Evolutionary conservation across 139 green algal species (phyloP).

Genomic region (Chlamydomonas asymmetrica): DNA sequence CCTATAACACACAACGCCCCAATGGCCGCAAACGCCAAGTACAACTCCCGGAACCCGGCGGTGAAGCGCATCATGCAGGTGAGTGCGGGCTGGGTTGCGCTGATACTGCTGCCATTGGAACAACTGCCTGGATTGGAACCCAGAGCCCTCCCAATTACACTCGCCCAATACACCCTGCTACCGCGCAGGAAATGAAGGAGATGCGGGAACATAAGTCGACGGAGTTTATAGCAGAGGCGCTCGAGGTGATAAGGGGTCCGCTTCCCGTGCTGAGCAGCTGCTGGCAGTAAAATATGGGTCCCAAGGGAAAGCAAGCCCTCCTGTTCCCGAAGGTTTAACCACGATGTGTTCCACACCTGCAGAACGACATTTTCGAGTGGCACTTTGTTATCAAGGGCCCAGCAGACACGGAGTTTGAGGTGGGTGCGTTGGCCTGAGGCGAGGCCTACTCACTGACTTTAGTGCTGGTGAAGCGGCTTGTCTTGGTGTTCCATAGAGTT

Average conservation of each 20-base stretch:
- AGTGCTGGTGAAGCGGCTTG: neutral
- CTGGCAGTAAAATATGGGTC: neutral
- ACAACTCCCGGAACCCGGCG: conserved; percentile 76
- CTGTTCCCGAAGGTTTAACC: neutral
- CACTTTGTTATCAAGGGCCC: conserved; percentile 93
- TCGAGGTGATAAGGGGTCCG: conserved; percentile 64
- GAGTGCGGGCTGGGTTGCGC: neutral
- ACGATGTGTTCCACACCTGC: conserved; percentile 6
- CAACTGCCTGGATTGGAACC: neutral
- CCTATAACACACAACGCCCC: neutral
- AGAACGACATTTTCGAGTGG: conserved; percentile 99
- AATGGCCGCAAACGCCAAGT: conserved; percentile 30
- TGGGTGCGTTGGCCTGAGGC: conserved; percentile 24
- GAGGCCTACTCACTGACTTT: neutral
- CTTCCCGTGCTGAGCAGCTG: neutral
- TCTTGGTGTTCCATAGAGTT: neutral
- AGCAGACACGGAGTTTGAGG: conserved; percentile 90
- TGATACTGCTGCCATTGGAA: neutral
- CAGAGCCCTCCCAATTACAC: neutral
- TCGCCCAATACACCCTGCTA: neutral
- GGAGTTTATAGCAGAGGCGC: conserved; percentile 77
- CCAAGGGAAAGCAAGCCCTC: neutral
- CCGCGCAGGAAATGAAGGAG: conserved; percentile 83
- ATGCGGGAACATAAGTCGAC: conserved; percentile 61
- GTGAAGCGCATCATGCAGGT: conserved; percentile 95